Percentiles rank a stretch among this genome's conserved stretches.
These are phyloP conservation scores for Rutstroemia sydowiana DNA, from an alignment of 2,329 filamentous ascomycete species.

Conservation along the genomic window DNA sequence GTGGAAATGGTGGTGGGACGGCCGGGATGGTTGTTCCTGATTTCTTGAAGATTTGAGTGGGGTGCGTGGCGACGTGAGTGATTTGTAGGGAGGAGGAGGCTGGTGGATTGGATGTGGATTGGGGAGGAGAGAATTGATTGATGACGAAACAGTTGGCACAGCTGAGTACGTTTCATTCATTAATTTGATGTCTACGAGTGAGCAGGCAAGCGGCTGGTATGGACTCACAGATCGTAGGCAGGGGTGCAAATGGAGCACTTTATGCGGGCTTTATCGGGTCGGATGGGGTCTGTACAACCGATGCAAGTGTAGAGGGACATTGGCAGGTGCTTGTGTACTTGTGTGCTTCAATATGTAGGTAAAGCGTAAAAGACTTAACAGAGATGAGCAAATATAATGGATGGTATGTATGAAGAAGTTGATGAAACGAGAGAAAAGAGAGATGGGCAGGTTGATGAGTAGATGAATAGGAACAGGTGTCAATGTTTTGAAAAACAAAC, in stretches of 20 bases:
- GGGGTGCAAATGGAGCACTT: neutral
- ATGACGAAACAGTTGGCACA: conserved; percentile 25
- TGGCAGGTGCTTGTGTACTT: neutral
- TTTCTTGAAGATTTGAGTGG: conserved; percentile 16
- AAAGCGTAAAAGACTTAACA: too few relatives aligned
- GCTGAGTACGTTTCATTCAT: too few relatives aligned
- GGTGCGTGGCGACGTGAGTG: conserved; percentile 9
- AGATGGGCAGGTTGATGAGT: neutral
- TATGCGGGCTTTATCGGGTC: conserved; percentile 3
- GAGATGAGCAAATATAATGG: neutral
- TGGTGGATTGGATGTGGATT: neutral
- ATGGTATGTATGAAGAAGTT: neutral
- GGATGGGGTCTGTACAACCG: conserved; percentile 2
- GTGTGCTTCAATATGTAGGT: too few relatives aligned
- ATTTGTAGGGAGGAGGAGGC: too few relatives aligned
- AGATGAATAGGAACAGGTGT: too few relatives aligned
- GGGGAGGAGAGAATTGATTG: conserved; percentile 16
- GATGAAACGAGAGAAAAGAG: neutral
- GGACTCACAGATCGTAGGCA: conserved; percentile 19
- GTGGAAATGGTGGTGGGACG: conserved; percentile 12
- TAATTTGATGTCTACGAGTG: too few relatives aligned
- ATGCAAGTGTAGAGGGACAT: conserved; percentile 8
- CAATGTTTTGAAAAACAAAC: too few relatives aligned
- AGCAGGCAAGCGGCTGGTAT: too few relatives aligned
- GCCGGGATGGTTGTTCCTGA: conserved; percentile 13